phyloP scores from a whole-genome alignment of 768 basidiomycete species.

The Amanita muscaria region DNA sequence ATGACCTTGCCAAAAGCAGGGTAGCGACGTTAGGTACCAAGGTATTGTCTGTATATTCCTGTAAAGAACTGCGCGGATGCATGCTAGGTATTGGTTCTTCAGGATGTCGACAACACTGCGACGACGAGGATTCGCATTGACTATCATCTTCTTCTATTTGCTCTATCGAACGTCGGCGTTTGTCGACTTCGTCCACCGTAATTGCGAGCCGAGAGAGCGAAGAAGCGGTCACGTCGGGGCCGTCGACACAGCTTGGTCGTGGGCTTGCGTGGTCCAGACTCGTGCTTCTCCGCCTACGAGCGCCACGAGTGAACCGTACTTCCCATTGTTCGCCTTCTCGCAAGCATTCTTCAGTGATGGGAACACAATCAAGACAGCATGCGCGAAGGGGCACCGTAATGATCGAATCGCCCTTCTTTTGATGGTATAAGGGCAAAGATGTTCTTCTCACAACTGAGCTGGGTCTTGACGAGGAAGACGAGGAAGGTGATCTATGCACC shows the following conservation, averaged over 20 bases:
- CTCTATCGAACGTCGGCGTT: constrained; percentile 41
- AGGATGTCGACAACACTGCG: constrained; percentile 10
- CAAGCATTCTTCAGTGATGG: constrained; percentile 47
- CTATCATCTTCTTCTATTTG: constrained; percentile 12
- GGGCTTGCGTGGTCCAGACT: constrained; percentile 26
- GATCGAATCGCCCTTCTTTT: constrained; percentile 25
- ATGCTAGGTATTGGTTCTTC: constrained; percentile 2
- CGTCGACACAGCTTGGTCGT: not conserved
- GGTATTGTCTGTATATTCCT: not conserved
- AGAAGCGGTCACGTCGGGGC: not conserved
- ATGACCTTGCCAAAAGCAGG: constrained; percentile 15
- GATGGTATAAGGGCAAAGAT: constrained; percentile 28
- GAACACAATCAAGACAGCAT: constrained; percentile 60
- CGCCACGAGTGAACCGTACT: constrained; percentile 56
- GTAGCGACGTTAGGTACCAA: not conserved
- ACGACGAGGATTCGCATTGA: constrained; percentile 8
- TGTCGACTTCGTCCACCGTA: constrained; percentile 59
- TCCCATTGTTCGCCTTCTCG: constrained; percentile 50
- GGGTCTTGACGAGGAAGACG: constrained; percentile 12
- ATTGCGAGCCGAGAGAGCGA: constrained; percentile 22
- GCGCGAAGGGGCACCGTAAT: constrained; percentile 60
- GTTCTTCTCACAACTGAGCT: constrained; percentile 17
- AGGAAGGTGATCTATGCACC: constrained; percentile 34
- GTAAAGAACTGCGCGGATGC: not conserved
- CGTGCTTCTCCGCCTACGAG: constrained; percentile 44